Evolutionary conservation across 805 yeast species (phyloP).

Genomic region (Zygosaccharomyces bisporus): DNA sequence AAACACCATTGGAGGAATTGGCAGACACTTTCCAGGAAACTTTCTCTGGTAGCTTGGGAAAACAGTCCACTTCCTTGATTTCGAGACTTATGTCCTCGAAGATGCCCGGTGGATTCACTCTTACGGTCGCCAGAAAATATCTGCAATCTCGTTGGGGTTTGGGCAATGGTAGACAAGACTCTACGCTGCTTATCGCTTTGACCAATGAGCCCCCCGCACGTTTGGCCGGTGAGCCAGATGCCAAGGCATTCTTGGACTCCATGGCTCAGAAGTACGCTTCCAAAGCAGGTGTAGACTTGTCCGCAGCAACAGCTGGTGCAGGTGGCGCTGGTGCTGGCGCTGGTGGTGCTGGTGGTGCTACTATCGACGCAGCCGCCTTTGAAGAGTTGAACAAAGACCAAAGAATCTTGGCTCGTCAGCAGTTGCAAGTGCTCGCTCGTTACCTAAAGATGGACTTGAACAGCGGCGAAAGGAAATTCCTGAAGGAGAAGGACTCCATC

Average conservation of each 20-base stretch:
- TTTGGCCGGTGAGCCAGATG: conserved; percentile 81
- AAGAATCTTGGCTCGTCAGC: conserved; percentile 48
- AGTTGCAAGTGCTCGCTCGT: conserved; percentile 86
- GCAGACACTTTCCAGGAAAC: conserved; percentile 94
- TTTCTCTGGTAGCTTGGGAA: conserved; percentile 85
- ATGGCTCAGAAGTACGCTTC: conserved; percentile 83
- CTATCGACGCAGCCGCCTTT: conserved; percentile 91
- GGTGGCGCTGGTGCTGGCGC: conserved; percentile 49
- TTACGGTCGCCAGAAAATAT: conserved; percentile 87
- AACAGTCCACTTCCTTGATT: conserved; percentile 83
- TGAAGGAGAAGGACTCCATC: conserved; percentile 76
- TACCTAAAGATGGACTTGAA: conserved; percentile 90
- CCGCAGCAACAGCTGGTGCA: conserved; percentile 58
- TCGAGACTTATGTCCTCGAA: conserved; percentile 92
- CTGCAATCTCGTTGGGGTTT: conserved; percentile 90
- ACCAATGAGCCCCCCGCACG: conserved; percentile 90
- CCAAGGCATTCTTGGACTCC: conserved; percentile 82
- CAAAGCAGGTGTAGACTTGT: conserved; percentile 69
- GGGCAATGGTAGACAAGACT: conserved; percentile 90
- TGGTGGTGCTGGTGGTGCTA: conserved; percentile 73
- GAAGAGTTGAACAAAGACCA: conserved; percentile 56
- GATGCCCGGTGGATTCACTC: conserved; percentile 99
- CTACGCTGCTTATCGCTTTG: conserved; percentile 76
- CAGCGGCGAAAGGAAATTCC: conserved; percentile 80
- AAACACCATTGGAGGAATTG: conserved; percentile 90